Conservation (phyloP, 192 early-diverging fungal species). For the Phycomyces nitens region DNA sequence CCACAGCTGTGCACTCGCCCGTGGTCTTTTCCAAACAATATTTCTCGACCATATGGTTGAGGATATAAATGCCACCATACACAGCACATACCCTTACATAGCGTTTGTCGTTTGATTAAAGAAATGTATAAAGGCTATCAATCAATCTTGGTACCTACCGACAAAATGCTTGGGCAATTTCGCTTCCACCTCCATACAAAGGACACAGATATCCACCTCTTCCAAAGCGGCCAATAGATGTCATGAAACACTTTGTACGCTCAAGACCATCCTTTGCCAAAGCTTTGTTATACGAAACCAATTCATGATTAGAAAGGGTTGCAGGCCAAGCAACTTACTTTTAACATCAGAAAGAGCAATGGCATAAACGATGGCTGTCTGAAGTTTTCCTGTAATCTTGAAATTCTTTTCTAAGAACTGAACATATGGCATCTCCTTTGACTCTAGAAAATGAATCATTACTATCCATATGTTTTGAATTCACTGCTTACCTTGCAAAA, state of each 20-base stretch:
- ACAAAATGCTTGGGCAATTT: conserved; percentile 89
- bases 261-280: conserved; percentile 63
- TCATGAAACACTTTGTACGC: conserved; percentile 61
- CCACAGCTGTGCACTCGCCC: conserved; percentile 40
- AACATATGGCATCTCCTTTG: conserved; percentile 35
- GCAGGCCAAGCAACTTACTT: too few relatives aligned
- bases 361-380: conserved; percentile 59
- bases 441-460: conserved; percentile 31
- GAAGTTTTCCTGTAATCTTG: conserved; percentile 59
- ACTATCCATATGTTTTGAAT: neutral
- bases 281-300: too few relatives aligned
- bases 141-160: conserved; percentile 35
- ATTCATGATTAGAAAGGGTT: neutral
- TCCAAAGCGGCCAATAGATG: conserved; percentile 83
- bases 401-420: conserved; percentile 52
- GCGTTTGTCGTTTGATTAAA: neutral
- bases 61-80: conserved; percentile 85
- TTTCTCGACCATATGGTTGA: conserved; percentile 50
- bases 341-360: conserved; percentile 49
- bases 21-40: conserved; percentile 38
- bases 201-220: conserved; percentile 76
- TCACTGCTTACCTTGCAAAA: conserved; percentile 33
- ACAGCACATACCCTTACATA: conserved; percentile 75
- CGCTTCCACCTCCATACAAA: conserved; percentile 86
- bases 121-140: neutral